Evolutionary conservation across 1,139 yeast species (phyloP).

Genomic region (Yamadazyma membranifaciens): DNA sequence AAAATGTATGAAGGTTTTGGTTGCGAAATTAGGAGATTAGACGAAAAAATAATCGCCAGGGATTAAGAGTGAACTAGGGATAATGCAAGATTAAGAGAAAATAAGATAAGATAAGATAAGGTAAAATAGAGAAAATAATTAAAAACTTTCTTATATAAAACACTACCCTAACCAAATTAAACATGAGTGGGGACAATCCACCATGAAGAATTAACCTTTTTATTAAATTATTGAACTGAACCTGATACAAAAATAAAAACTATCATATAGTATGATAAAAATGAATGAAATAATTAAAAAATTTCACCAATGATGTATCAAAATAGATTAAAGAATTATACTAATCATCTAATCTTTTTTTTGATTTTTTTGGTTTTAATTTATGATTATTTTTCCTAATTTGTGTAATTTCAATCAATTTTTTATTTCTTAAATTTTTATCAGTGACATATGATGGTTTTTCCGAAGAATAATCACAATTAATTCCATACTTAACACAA

Average conservation of each 20-base stretch:
- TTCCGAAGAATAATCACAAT: slow-evolving; percentile 42
- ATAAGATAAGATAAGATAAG: neutral
- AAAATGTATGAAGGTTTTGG: too few species aligned
- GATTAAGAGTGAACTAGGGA: too few species aligned
- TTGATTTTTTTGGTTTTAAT: slow-evolving; percentile 9
- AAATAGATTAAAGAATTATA: neutral
- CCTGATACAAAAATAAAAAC: too few species aligned
- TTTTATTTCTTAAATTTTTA: slow-evolving; percentile 34
- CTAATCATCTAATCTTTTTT: slow-evolving; percentile 6
- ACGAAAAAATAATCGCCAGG: too few species aligned
- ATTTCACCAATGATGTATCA: neutral
- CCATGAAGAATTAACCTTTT: slow-evolving; percentile 5
- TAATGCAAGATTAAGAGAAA: neutral
- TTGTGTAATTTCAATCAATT: slow-evolving; percentile 32
- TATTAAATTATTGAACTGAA: too few species aligned
- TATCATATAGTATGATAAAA: too few species aligned
- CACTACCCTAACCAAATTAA: slow-evolving; percentile 6
- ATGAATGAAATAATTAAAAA: neutral
- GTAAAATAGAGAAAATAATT: neutral
- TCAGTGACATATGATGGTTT: slow-evolving; percentile 44
- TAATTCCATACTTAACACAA: slow-evolving; percentile 42
- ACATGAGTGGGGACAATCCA: slow-evolving; percentile 5
- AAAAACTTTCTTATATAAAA: slow-evolving; percentile 1
- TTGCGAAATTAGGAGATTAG: too few species aligned
- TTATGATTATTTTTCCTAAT: slow-evolving; percentile 30